Percentiles rank a stretch among this genome's conserved stretches.
Conservation (phyloP, 352 stramenopile species). For the Globisporangium heterothallicum region DNA sequence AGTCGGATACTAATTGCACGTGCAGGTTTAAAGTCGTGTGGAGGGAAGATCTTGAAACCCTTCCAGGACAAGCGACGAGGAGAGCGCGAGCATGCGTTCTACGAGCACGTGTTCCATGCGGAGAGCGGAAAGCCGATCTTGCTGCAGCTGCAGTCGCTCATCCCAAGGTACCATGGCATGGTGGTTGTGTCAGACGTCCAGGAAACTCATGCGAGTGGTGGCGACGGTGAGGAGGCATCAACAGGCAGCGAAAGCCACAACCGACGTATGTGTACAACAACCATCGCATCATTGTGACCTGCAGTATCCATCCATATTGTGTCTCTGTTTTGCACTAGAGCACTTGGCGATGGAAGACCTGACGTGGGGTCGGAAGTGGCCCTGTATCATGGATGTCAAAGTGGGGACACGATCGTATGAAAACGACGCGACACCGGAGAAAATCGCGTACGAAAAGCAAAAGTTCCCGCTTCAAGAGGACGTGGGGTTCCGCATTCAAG, state of each 20-base stretch:
- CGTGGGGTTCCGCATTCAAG: constrained; percentile 93
- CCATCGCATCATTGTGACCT: background rate
- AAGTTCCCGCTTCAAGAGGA: constrained; percentile 92
- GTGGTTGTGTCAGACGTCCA: constrained; percentile 21
- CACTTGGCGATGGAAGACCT: constrained; percentile 90
- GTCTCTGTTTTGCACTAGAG: constrained; percentile 22
- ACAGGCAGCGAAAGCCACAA: constrained; percentile 4
- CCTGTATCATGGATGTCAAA: constrained; percentile 97
- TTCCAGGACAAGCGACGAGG: constrained; percentile 81
- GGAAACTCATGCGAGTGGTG: constrained; percentile 6
- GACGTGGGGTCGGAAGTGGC: constrained; percentile 68
- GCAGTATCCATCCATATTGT: background rate
- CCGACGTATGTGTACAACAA: constrained; percentile 2
- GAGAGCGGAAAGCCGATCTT: constrained; percentile 19
- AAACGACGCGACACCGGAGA: constrained; percentile 77
- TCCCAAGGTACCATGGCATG: constrained; percentile 65
- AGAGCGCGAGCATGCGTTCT: constrained; percentile 73
- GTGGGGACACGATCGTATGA: constrained; percentile 95
- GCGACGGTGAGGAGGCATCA: background rate
- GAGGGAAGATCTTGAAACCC: constrained; percentile 77
- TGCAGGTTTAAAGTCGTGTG: constrained; percentile 53
- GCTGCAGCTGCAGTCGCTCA: constrained; percentile 28
- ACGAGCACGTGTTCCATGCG: constrained; percentile 48
- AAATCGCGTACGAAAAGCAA: constrained; percentile 83
- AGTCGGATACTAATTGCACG: background rate